These are phyloP conservation scores for Tylopilus subfusipes DNA, from an alignment of 768 basidiomycete species.

Conservation along the genomic window DNA sequence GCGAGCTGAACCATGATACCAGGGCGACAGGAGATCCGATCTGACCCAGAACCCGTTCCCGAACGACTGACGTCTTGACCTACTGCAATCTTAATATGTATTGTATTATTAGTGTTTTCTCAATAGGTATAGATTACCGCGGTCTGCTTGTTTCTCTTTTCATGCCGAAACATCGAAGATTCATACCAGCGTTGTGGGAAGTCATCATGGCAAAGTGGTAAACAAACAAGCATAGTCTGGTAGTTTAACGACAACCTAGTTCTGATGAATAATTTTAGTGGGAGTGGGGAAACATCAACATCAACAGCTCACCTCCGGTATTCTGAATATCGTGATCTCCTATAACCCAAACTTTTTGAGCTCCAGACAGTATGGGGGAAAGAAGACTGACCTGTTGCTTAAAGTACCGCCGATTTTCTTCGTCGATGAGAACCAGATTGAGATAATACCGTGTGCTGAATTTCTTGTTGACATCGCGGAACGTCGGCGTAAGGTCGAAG, in stretches of 20 bases:
- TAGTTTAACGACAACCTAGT: constrained; percentile 25
- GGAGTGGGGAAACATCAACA: not conserved
- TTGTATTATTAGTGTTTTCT: constrained; percentile 10
- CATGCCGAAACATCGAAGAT: not conserved
- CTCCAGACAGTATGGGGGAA: not conserved
- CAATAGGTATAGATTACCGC: constrained; percentile 1
- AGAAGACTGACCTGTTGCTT: constrained; percentile 75
- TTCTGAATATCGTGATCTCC: constrained; percentile 89
- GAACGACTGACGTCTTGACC: not conserved
- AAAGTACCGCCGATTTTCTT: constrained; percentile 97
- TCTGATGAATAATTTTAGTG: constrained; percentile 26
- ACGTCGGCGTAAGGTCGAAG: constrained; percentile 97
- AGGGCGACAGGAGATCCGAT: constrained; percentile 2
- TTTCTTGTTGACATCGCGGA: constrained; percentile 99
- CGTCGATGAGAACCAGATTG: constrained; percentile 95
- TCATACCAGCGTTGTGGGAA: constrained; percentile 3
- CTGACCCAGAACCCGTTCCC: not conserved
- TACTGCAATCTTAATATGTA: not conserved
- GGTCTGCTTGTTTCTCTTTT: not conserved
- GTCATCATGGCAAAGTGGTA: not conserved
- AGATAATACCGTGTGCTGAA: constrained; percentile 97
- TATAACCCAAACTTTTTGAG: constrained; percentile 23
- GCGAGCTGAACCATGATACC: constrained; percentile 15
- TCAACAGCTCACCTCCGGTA: constrained; percentile 64
- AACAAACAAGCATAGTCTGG: constrained; percentile 5